Conservation (phyloP, 2,329 filamentous ascomycete species). For the Gliomastix tumulicola region DNA sequence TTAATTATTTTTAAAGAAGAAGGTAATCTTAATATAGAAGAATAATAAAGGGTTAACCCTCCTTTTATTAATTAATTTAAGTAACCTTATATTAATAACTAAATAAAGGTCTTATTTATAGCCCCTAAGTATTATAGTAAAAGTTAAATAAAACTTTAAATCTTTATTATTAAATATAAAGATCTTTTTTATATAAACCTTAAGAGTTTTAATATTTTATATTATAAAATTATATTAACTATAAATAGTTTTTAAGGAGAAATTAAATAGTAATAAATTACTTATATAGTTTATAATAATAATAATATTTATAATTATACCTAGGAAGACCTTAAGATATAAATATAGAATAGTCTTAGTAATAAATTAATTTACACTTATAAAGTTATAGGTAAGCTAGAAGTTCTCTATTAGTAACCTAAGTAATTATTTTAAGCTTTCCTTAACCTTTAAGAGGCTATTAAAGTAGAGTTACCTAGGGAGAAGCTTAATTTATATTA, state of each 20-base stretch:
- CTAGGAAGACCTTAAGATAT: too few relatives aligned
- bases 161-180: neutral
- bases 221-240: neutral
- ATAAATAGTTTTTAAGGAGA: too few relatives aligned
- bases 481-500: too few relatives aligned
- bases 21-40: too few relatives aligned
- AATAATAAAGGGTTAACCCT: too few relatives aligned
- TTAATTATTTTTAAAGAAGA: too few relatives aligned
- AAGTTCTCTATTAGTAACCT: neutral
- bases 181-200: constrained; percentile 1
- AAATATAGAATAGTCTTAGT: too few relatives aligned
- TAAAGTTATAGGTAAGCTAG: neutral
- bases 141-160: neutral
- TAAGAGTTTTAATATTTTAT: neutral
- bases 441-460: neutral
- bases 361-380: too few relatives aligned
- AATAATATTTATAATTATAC: neutral
- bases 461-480: neutral
- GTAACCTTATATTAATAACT: too few relatives aligned
- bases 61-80: too few relatives aligned
- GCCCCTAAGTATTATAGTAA: neutral
- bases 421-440: constrained; percentile 1
- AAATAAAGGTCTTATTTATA: too few relatives aligned
- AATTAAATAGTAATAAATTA: neutral
- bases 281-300: constrained; percentile 1